Evolutionary conservation across 331 rosid genomes (phyloP).

Genomic region (Cydonia oblonga): DNA sequence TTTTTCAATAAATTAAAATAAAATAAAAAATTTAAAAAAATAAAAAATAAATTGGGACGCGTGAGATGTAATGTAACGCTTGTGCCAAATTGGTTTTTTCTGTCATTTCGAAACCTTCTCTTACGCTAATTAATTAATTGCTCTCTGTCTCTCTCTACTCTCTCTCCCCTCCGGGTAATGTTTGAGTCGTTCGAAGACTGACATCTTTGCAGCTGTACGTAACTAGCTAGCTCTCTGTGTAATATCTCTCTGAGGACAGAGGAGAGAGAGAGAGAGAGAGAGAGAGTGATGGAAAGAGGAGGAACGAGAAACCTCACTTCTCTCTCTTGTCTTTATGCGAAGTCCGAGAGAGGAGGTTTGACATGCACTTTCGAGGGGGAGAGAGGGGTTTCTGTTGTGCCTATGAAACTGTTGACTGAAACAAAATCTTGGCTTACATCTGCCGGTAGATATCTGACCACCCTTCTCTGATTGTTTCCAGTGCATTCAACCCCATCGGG

Average conservation of each 20-base stretch:
- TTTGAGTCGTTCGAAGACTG: conserved; percentile 13
- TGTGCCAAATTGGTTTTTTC: conserved; percentile 47
- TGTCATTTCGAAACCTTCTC: conserved; percentile 14
- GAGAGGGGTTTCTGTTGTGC: neutral
- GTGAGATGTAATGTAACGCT: conserved; percentile 64
- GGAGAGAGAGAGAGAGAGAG: neutral
- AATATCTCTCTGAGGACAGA: neutral
- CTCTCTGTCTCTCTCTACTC: neutral
- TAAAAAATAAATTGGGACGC: conserved; percentile 43
- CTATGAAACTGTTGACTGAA: conserved; percentile 8
- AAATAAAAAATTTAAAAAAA: too few relatives aligned
- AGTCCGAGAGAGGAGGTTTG: conserved; percentile 26
- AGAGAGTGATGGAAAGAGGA: neutral
- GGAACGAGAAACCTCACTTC: neutral
- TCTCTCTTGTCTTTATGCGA: neutral
- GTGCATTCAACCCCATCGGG: neutral
- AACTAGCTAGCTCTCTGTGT: neutral
- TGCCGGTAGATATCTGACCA: conserved; percentile 20
- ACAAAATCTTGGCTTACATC: conserved; percentile 41
- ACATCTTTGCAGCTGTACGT: neutral
- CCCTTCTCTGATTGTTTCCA: neutral
- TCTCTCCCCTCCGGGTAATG: neutral
- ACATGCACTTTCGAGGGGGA: conserved; percentile 22
- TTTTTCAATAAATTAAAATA: conserved; percentile 2
- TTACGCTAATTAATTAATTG: neutral